A percentile compares a stretch with the other conserved stretches of the same genome.
These are phyloP conservation scores for Lachnellula hyalina DNA, from an alignment of 2,329 filamentous ascomycete species.

Conservation along the genomic window DNA sequence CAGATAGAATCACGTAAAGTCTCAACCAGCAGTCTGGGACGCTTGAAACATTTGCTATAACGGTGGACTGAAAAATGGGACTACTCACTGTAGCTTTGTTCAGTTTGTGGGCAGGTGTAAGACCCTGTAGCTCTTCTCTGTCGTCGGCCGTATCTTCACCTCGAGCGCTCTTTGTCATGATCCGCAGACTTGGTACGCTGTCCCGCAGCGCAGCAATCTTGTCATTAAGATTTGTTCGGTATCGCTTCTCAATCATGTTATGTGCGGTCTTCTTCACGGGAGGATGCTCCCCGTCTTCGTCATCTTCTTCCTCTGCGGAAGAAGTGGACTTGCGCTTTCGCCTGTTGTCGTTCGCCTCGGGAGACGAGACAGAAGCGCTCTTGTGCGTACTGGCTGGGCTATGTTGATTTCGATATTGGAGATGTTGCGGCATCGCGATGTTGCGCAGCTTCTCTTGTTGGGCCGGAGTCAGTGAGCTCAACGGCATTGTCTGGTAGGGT, in stretches of 20 bases:
- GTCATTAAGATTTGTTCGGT: conserved; percentile 92
- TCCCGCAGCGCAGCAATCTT: conserved; percentile 91
- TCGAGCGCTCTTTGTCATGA: conserved; percentile 68
- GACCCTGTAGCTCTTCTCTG: conserved; percentile 72
- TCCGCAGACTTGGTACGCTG: conserved; percentile 83
- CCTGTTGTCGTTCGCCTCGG: conserved; percentile 46
- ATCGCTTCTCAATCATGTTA: conserved; percentile 97
- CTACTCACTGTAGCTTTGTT: conserved; percentile 83
- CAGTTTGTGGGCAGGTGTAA: conserved; percentile 84
- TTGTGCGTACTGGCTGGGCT: conserved; percentile 49
- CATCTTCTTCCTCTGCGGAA: conserved; percentile 53
- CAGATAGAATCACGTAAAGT: not conserved
- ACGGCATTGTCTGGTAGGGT: conserved; percentile 26
- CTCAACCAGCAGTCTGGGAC: not conserved
- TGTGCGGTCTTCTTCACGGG: conserved; percentile 86
- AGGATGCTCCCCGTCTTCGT: conserved; percentile 54
- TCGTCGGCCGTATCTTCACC: conserved; percentile 68
- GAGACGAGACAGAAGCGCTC: conserved; percentile 50
- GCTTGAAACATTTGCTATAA: not conserved
- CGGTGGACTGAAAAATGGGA: not conserved
- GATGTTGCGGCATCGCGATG: conserved; percentile 59
- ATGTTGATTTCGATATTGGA: conserved; percentile 44
- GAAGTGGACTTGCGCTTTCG: conserved; percentile 68
- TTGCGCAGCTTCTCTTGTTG: conserved; percentile 56
- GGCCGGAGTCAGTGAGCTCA: conserved; percentile 47